Evolutionary conservation across 169 alveolate species (phyloP).

Genomic region (Theileria sp.): DNA sequence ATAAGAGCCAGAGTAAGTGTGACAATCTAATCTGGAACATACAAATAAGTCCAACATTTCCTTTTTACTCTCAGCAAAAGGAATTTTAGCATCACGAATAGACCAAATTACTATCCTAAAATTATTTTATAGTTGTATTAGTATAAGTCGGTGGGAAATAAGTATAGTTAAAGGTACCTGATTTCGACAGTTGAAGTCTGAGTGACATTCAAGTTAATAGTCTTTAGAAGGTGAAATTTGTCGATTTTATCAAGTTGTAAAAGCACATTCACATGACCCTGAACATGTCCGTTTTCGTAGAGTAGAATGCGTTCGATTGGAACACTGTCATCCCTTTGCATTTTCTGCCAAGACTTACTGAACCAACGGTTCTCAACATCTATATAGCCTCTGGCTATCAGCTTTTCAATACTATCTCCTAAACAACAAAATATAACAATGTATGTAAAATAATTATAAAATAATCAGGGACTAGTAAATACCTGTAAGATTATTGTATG

Average conservation of each 20-base stretch:
- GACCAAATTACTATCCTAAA: conserved; percentile 62
- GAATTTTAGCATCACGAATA: conserved; percentile 62
- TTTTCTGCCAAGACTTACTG: conserved; percentile 84
- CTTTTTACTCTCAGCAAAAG: conserved; percentile 39
- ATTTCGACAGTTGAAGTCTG: conserved; percentile 52
- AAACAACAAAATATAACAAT: conserved; percentile 30
- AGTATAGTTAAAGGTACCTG: conserved; percentile 34
- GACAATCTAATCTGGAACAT: conserved; percentile 82
- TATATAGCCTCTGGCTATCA: conserved; percentile 84
- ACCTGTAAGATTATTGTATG: conserved; percentile 24
- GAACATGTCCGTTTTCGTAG: conserved; percentile 56
- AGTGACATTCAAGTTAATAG: conserved; percentile 31
- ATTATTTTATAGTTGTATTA: neutral
- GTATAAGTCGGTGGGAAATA: neutral
- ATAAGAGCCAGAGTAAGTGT: conserved; percentile 75
- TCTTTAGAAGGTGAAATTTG: conserved; percentile 29
- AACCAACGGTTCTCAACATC: conserved; percentile 89
- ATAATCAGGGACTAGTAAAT: neutral
- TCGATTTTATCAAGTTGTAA: conserved; percentile 52
- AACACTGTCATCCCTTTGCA: conserved; percentile 79
- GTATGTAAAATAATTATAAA: no score
- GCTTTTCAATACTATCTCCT: conserved; percentile 73
- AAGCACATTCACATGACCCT: conserved; percentile 56
- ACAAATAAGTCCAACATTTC: conserved; percentile 75
- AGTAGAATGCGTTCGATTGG: conserved; percentile 86